Base-by-base conservation (phyloP, 176 grass and related monocot genomes). In the Phyllostachys edulis region DNA sequence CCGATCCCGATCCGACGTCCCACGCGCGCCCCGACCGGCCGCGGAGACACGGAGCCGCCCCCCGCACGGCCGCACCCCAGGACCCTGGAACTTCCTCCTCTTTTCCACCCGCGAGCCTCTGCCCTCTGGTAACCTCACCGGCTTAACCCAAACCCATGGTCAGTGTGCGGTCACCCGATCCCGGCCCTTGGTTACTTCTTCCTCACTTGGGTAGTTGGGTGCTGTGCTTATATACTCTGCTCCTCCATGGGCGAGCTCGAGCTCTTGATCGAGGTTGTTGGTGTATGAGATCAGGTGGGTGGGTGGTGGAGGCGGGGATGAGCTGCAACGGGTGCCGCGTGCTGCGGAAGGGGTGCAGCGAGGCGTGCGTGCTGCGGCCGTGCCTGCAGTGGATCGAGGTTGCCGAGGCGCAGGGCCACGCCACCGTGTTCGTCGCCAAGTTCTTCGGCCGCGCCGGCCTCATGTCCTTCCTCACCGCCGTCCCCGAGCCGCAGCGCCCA, bases 301-400 rank as follows among this genome's bases (percentile, higher is more conserved):
- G n/a, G 61, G 26, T 7, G n/a, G 29, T 0, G 16, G 51, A 7
- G 63, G 68, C 13, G 37, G 76, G 13, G 80, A 99, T 99, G 97
- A 99, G 97, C 85, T 99, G 97, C 90, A 96, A 99, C 86, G 97
- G 97, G 9, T 99, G 97, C 87, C 84, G 97, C 74, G 97, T 99
- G 72, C 84, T 99, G n/a, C 84, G 97, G 23, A 99, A 99, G 84
- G 97, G 97, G 4, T 99, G 97, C 90, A 92, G 92, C 78, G 97
- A 99, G 51, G 87, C 47, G 0, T 99, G 97, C 81, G 77, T 99
- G 76, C 90, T 99, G 15, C 91, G 97, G 70, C 93, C 93, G 29
- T 99, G 97, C 78, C 88, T 99, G 13, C 91, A 89, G 84, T 94
- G 93, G 97, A 92, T 99, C 69, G 93, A 96, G 6, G 82, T 29